Base-by-base conservation (phyloP, 1,284 basidiomycete species). In the Singerocomus inundabilis region DNA sequence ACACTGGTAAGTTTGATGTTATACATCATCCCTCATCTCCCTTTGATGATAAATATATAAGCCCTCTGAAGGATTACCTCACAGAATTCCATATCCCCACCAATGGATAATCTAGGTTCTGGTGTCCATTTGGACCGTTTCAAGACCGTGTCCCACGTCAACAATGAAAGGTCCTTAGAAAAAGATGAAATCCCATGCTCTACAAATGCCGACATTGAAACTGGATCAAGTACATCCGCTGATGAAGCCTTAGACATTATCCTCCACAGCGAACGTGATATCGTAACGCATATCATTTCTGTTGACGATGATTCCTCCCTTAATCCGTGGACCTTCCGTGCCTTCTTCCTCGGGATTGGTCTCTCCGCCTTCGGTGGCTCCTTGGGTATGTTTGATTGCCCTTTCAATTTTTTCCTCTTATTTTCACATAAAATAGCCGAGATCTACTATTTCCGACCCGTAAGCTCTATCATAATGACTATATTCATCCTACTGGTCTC, bases 391-490 rank as follows among this genome's bases (percentile, higher is more conserved):
- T 44, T 36, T 4, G n/a, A 12, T 41, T 8, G 25, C 18, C 5
- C 5, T n/a, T 21, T 1, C 21, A n/a, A 13, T 16, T 6, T 6
- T 36, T n/a, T n/a, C n/a, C 9, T 15, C 36, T 37, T 13, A 16
- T 37, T n/a, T 44, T 38, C 1, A 39, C 31, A 10, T 6, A 13
- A 9, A 65, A 8, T 32, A 54, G 69, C 78, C 4, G 74, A 82
- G 43, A 82, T 84, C 30, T 82, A 82, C 57, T 84, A 82, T 49
- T 84, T 84, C 66, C 82, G 82, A 71, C 80, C 80, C 2, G 65
- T 68, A 33, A 44, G 55, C 5, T 3, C 31, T 1, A 2, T 32
- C 18, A 25, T 18, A 11, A 24, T 18, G 9, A 21, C 3, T n/a
- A 8, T 18, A 24, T 28, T 7, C 15, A 2, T 24, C 13, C 3